Base-by-base conservation (phyloP, 371 early-diverging fungal genomes). In the Massospora cicadina region DNA sequence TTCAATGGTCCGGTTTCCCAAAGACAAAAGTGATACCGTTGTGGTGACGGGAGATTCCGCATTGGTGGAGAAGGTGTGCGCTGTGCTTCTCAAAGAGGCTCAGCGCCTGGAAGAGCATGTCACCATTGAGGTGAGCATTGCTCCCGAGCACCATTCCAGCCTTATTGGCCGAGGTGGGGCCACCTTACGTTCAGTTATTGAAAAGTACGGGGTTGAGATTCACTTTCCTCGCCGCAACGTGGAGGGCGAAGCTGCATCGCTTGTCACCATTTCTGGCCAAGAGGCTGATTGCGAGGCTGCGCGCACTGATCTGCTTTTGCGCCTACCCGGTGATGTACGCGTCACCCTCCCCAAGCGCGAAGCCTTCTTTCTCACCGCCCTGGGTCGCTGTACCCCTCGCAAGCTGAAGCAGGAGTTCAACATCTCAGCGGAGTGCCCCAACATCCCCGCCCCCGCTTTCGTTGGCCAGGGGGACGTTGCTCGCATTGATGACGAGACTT, bases 141-240 rank as follows among this genome's bases (percentile, higher is more conserved):
- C 83, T 1, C 74, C 72, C 10, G 67, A 76, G 0, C 78, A 81
- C 62, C 80, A 82, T 60, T 73, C 81, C n/a, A 72, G 72, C 53
- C 66, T 86, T 30, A 85, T 86, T 58, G 86, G 86, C 12, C 79
- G 80, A 30, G 77, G 79, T 63, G 85, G 84, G 28, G 67, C 75
- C n/a, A 74, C 72, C 29, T 71, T 85, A 58, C 76, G 74, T 69
- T 74, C 73, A 57, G 68, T 86, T 54, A 79, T 82, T 69, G 69
- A 69, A 29, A 64, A 70, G 12, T 76, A 77, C 66, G 69, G 71
- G 3, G 85, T 85, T 43, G 76, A 77, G 56, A 81, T 86, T 62
- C 68, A 81, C 63, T 78, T 85, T 72, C 78, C 78, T 43, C 65
- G 66, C 58, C 70, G 70, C 33, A 66, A 72, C 59, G 67, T 33